Evolutionary conservation across 441 rosid species (phyloP), one percentile per base, ranked within the genome.

Genomic region (Pelargonium myrrhifolium): DNA sequence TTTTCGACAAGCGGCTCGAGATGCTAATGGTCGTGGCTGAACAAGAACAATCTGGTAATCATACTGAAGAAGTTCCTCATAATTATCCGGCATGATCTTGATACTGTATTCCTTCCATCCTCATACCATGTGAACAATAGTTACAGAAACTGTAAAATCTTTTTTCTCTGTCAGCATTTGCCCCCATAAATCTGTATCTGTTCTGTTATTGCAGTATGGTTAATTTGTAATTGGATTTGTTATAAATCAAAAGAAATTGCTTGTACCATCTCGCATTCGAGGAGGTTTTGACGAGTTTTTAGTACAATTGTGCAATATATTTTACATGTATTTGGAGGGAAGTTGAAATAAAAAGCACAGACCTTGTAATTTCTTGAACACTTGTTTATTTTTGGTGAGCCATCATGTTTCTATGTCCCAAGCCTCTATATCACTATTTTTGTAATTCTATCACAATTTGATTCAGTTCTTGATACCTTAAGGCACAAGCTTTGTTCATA

Each of bases 1-100:
- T 86, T 61, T 94, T 94, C 59, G 99, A 94, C 77, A 89, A 80
- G 79, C 97, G 88, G 70, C 89, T 94, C n/a, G 87, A 85, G 80
- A 84, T 91, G 83, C 96, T 91, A 40, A 84, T 89, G 89, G 76
- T 86, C 63, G 86, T 88, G 45, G 99, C 96, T 0, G 87, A 86
- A 69, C 84, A 49, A 40, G 96, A 91, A 82, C 86, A 76, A 65
- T 71, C 82, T 3, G 79, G 73, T 67, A 60, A 69, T n/a, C 62
- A 60, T 58, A 70, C 40, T 10, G 75, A 69, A 62, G 77, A 66
- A 18, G 68, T 12, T n/a, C 73, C 74, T 69, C 83, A 73, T 42
- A 37, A 37, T 10, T 65, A 14, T 42, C 37, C 56, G 26, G 71
- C 71, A 26, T 82, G 67, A 80, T 69, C 72, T 31, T 31, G 26